These are phyloP conservation scores for Allium fistulosum DNA, from an alignment of 106 monocot genomes.

Conservation along the genomic window DNA sequence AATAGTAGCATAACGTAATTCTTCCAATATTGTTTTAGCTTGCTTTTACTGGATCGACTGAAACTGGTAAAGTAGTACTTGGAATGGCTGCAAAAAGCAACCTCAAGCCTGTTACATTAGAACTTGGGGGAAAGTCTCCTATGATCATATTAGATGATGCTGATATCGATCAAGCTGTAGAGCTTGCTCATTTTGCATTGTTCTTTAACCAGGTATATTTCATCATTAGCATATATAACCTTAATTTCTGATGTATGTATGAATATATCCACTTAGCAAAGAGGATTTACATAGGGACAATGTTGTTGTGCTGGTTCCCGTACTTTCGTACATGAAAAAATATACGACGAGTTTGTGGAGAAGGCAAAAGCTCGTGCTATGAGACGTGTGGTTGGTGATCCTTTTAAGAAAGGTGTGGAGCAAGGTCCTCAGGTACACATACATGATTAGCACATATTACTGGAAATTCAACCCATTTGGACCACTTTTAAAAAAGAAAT, in stretches of 20 bases:
- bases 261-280: too few species aligned
- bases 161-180: slow-evolving; percentile 53
- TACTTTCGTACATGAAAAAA: slow-evolving; percentile 70
- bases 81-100: slow-evolving; percentile 84
- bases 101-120: slow-evolving; percentile 43
- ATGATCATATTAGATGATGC: slow-evolving; percentile 71
- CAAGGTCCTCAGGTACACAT: slow-evolving; percentile 81
- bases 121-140: slow-evolving; percentile 61
- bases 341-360: slow-evolving; percentile 85
- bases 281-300: slow-evolving; percentile 30
- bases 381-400: slow-evolving; percentile 59
- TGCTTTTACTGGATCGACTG: slow-evolving; percentile 63
- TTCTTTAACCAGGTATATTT: slow-evolving; percentile 55
- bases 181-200: slow-evolving; percentile 52
- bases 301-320: slow-evolving; percentile 66
- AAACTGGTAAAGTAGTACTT: slow-evolving; percentile 40
- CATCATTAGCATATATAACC: not conserved
- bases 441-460: not conserved
- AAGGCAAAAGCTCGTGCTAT: slow-evolving; percentile 71
- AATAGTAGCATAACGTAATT: too few species aligned
- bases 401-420: slow-evolving; percentile 77
- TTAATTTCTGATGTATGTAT: too few species aligned
- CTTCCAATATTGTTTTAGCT: slow-evolving; percentile 13
- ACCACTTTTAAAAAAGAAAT: not conserved
- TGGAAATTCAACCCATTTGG: not conserved